These are phyloP conservation scores for Sungouiozyma ichnusensis DNA, from an alignment of 805 yeast genomes.

Conservation along the genomic window DNA sequence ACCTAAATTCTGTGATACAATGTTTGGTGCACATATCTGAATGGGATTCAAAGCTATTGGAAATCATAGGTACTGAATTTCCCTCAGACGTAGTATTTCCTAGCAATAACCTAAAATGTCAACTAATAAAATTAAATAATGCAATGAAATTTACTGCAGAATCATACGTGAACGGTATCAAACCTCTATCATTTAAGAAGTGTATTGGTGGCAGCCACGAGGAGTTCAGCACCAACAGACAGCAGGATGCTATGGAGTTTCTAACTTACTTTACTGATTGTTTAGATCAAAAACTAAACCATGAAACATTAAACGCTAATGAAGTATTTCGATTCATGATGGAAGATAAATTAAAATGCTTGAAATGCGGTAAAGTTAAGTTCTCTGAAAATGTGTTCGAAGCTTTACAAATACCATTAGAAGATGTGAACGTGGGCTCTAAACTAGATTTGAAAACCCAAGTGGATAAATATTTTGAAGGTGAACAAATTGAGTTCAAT, in stretches of 20 bases:
- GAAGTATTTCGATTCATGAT: constrained; percentile 52
- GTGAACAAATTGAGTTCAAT: constrained; percentile 51
- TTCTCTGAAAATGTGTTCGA: constrained; percentile 48
- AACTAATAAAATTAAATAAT: constrained; percentile 66
- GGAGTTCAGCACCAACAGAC: constrained; percentile 79
- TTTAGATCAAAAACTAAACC: constrained; percentile 34
- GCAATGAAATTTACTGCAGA: constrained; percentile 45
- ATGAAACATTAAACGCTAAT: constrained; percentile 32
- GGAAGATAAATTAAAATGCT: constrained; percentile 49
- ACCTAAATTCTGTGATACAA: constrained; percentile 74
- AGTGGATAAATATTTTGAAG: constrained; percentile 40
- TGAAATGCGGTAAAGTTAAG: constrained; percentile 50
- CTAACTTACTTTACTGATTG: constrained; percentile 55
- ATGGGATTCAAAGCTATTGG: constrained; percentile 26
- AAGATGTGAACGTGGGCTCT: constrained; percentile 36
- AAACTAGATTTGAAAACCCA: constrained; percentile 29
- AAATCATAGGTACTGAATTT: constrained; percentile 25
- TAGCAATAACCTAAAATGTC: constrained; percentile 57
- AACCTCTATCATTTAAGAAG: constrained; percentile 66
- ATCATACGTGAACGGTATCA: constrained; percentile 63
- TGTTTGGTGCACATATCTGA: constrained; percentile 40
- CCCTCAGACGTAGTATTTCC: constrained; percentile 39
- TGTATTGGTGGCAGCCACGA: constrained; percentile 67
- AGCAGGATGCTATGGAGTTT: constrained; percentile 94
- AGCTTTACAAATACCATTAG: constrained; percentile 44